Percentiles rank a stretch among this genome's conserved stretches.
phyloP scores from a whole-genome alignment of 2,329 filamentous ascomycete species.

The Ophiostoma perfectum region DNA sequence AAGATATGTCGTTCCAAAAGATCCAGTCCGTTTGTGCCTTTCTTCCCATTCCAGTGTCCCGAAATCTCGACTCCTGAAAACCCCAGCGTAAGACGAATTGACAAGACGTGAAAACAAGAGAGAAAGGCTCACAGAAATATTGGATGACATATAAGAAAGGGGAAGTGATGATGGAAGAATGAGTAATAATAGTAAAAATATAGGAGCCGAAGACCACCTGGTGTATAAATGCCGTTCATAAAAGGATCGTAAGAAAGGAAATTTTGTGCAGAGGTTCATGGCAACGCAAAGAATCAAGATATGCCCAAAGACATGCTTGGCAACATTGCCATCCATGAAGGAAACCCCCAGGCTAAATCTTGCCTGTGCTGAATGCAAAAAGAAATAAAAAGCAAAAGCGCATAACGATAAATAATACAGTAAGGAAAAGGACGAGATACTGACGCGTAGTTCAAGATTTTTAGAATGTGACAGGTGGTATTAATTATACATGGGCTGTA shows the following conservation, averaged over 20 bases:
- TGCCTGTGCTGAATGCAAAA: conserved; percentile 10
- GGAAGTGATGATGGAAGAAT: conserved; percentile 7
- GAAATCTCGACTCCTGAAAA: conserved; percentile 4
- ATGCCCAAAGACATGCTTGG: neutral
- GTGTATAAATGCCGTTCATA: conserved; percentile 34
- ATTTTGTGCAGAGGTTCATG: neutral
- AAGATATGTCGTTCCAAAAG: conserved; percentile 8
- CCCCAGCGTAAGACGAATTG: neutral
- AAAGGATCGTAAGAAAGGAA: conserved; percentile 55
- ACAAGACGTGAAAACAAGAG: conserved; percentile 6
- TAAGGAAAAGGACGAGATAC: neutral
- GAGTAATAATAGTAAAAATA: conserved; percentile 20
- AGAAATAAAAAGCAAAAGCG: conserved; percentile 6
- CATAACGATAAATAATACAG: too few relatives aligned
- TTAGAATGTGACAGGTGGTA: conserved; percentile 18
- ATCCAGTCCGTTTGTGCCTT: conserved; percentile 15
- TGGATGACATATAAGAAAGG: conserved; percentile 15
- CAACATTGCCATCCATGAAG: neutral
- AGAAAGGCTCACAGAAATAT: neutral
- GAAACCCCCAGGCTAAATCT: neutral
- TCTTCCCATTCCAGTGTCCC: neutral
- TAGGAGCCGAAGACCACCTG: conserved; percentile 27
- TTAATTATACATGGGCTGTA: conserved; percentile 26
- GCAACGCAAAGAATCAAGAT: neutral
- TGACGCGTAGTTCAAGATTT: neutral